Evolutionary conservation across 2,329 filamentous ascomycete species (phyloP), one percentile per base, ranked within the genome.

Genomic region (Huntiella savannae): DNA sequence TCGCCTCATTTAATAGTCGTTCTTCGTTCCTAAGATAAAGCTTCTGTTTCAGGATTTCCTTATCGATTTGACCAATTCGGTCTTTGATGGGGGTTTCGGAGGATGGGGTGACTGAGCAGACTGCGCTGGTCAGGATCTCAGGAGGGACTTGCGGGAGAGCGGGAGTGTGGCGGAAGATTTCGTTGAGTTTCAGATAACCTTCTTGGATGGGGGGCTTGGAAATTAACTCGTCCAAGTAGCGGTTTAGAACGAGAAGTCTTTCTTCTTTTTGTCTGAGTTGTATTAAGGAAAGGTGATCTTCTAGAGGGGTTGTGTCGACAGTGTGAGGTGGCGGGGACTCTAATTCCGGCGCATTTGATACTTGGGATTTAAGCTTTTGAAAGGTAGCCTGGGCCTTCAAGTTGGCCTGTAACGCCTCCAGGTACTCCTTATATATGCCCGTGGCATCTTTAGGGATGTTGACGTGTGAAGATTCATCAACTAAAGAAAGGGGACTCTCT

Each of bases 31-130:
- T 66, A 1, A 76, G 62, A 5, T 70, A 60, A 13, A 78, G 57
- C 53, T 75, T 78, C 13, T 75, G 67, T 33, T 69, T 67, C 32
- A 80, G 57, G 3, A 75, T 68, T 0, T 69, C 68, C 54, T 71
- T 76, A 52, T 78, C 73, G 4, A 80, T 32, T 15, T 45, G 41
- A 4, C 32, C 37, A 5, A 45, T 32, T 6, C 19, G 35, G 4
- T 45, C 45, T 19, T 45, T 33, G 8, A 58, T 22, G 11, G 16
- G 40, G n/a, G 19, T 40, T 28, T 39, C 37, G 38, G 38, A 40
- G 38, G 17, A 19, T 6, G 11, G 11, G 15, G 16, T 17, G 38
- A 19, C 22, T 3, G 8, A 19, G 16, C 8, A 15, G n/a, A 33
- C 16, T 36, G 75, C 63, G 15, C 68, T 64, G 48, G 67, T 65